phyloP scores from a whole-genome alignment of 768 basidiomycete species.

The Hygrophorus russula region DNA sequence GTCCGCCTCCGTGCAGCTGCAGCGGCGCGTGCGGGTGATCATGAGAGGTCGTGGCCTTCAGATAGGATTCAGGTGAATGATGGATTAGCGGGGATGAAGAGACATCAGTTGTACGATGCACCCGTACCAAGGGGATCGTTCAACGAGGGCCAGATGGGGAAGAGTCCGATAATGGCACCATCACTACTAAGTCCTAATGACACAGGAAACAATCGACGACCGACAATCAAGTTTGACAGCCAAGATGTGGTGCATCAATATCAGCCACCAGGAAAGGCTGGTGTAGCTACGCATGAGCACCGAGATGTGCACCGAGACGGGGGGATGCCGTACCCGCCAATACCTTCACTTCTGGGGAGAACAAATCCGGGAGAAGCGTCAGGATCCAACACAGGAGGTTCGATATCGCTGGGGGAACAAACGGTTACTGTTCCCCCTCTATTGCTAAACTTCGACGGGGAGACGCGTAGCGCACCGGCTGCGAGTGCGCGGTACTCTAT shows the following conservation, averaged over 20 bases:
- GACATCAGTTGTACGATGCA: conserved; percentile 84
- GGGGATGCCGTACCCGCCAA: conserved; percentile 5
- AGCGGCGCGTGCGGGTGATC: conserved; percentile 8
- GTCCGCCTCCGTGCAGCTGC: conserved; percentile 25
- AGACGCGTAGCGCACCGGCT: not conserved
- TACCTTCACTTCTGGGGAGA: conserved; percentile 1
- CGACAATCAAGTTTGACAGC: conserved; percentile 69
- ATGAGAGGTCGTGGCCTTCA: conserved; percentile 3
- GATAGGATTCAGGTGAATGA: conserved; percentile 15
- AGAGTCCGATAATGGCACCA: conserved; percentile 10
- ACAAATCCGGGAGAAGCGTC: conserved; percentile 2
- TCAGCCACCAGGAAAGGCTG: conserved; percentile 41
- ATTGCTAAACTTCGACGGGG: no score
- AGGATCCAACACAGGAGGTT: not conserved
- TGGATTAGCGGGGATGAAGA: conserved; percentile 39
- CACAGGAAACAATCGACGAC: conserved; percentile 26
- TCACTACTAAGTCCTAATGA: conserved; percentile 20
- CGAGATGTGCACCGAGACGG: conserved; percentile 12
- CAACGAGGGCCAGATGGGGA: conserved; percentile 21
- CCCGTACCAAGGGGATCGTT: conserved; percentile 53
- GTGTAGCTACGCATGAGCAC: conserved; percentile 36
- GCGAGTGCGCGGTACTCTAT: conserved; percentile 18
- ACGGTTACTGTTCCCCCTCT: no score
- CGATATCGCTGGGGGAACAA: conserved; percentile 2
- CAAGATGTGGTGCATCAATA: conserved; percentile 72